Evolutionary conservation across 768 basidiomycete genomes (phyloP), one percentile per base, ranked within the genome.

Genomic region (Trichaptum fuscoviolaceum): DNA sequence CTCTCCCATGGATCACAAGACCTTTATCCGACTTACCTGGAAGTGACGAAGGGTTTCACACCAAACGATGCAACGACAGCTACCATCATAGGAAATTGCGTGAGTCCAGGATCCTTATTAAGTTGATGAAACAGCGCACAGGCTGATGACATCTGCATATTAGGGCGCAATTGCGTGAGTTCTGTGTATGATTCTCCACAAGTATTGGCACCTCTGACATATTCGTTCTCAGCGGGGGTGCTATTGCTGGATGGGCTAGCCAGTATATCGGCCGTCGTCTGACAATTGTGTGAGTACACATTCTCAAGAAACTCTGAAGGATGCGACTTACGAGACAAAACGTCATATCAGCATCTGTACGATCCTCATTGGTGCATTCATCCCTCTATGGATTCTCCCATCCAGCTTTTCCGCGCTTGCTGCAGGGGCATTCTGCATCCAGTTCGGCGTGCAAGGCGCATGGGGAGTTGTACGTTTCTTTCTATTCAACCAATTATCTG

Each of bases 361-460:
- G 34, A 67, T 83, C n/a, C 73, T 85, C 42, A 77, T 88, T 59
- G 88, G 82, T 72, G 81, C 74, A 25, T 85, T 86, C 77, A 90
- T 92, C 70, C 90, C 90, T 0, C 80, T 95, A 1, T 96, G 94
- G 95, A 91, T 94, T 70, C 70, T 96, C 7, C 95, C 95, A 1
- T 76, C 71, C 7, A 76, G 82, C 0, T 95, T 95, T 75, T 74
- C 83, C 0, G 83, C 79, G 1, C 87, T 97, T 9, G 73, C 91
- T 0, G 92, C 92, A 0, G 93, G 93, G 9, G 94, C 93, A 0
- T 96, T 96, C 78, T 93, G 85, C 70, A 80, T 94, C 18, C 93
- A 95, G 72, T 86, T 92, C 69, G 92, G 92, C 63, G 92, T 96
- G 0, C 95, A 96, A 74, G 93, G 93, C 1, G 93, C 92, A 42